Base-by-base conservation (phyloP, 2,329 filamentous ascomycete species). In the Bipolaris sorokiniana region DNA sequence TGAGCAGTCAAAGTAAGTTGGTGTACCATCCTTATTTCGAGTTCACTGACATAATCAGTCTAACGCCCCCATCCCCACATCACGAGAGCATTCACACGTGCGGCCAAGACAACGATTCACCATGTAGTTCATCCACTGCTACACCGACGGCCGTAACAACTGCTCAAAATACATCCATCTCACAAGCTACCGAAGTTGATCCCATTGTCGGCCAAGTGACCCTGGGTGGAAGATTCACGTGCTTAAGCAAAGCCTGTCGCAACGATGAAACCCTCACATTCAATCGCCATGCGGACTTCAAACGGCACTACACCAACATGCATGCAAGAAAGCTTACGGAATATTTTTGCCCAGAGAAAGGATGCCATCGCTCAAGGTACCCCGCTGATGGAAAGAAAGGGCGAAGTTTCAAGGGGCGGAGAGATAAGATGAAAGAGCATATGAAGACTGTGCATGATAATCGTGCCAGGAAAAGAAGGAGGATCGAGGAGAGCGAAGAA, bases 371-470 rank as follows among this genome's bases (percentile, higher is more conserved):
- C 5, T 69, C 67, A 3, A 59, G 44, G 10, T 51, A 46, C 1
- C 60, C 61, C 2, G 48, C 38, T 0, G 59, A 65, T 6, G 66
- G 63, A 0, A 65, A 54, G 31, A 64, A 65, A 26, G 68, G 70
- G 0, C 53, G 68, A 6, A 67, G 71, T 42, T 75, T 75, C 46
- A 67, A 66, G 2, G 55, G 49, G 0, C 54, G 73, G 7, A 71
- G 64, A 36, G 73, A 76, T 50, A 76, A 76, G 38, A 67, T 69
- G 56, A 58, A 64, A 7, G 71, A 73, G 40, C 71, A 73, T 48
- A 28, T 69, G 1, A 53, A 61, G 23, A 70, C 61, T n/a, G 63
- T 69, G 20, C 70, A 73, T 59, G 37, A 55, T 3, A 54, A 58
- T 7, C 36, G 37, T 9, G 46, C 31, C 6, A 64, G 44, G 42